Conservation (phyloP, 1,284 basidiomycete genomes). For the Uromyces viciae-fabae region DNA sequence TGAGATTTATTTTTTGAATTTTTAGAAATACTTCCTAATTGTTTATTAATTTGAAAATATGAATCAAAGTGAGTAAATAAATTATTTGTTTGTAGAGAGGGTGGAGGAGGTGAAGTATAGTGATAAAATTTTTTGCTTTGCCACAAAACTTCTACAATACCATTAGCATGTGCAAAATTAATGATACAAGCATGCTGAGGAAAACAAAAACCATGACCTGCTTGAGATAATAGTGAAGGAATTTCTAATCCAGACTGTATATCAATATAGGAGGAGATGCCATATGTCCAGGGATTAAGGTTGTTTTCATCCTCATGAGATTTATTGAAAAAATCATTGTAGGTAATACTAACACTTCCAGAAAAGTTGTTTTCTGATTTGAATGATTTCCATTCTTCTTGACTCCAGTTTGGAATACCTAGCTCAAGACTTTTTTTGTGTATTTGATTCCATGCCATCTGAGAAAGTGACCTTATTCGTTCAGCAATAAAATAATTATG, state of each 20-base stretch:
- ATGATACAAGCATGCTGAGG: not conserved
- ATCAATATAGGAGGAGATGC: not conserved
- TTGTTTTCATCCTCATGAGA: not conserved
- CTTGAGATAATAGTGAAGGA: not conserved
- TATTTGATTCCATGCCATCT: not conserved
- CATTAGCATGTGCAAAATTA: conserved; percentile 24
- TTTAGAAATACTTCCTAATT: not conserved
- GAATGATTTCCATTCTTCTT: not conserved
- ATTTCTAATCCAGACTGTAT: not conserved
- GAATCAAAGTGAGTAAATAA: not conserved
- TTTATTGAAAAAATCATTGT: not conserved
- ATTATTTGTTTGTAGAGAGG: not conserved
- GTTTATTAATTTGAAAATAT: not conserved
- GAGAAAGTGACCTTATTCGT: not conserved
- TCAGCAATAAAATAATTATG: conserved; percentile 4
- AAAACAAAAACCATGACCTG: not conserved
- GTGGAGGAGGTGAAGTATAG: not conserved
- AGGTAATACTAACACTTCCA: not conserved
- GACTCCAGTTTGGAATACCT: not conserved
- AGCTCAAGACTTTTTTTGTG: not conserved
- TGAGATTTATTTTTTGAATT: conserved; percentile 5
- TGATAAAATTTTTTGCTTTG: not conserved
- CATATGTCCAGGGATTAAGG: conserved; percentile 20
- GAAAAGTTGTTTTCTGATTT: not conserved
- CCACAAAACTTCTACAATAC: conserved; percentile 11